A percentile compares a stretch with the other conserved stretches of the same genome.
Evolutionary conservation across 2,329 filamentous ascomycete genomes (phyloP).

Genomic region (Whalleya microplaca): DNA sequence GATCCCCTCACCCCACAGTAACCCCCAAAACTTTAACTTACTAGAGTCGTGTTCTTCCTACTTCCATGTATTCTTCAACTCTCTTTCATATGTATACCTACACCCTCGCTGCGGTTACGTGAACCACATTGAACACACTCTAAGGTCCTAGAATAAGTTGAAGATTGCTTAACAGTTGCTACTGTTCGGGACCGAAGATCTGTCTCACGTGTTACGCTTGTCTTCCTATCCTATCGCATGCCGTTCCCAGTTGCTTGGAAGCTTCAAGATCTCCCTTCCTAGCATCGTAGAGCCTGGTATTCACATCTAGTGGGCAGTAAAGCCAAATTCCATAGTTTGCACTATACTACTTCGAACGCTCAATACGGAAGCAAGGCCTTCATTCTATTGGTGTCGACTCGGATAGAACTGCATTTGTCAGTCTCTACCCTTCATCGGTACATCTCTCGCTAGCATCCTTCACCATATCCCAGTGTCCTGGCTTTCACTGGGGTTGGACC

Average conservation of each 20-base stretch:
- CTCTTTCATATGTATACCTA: neutral
- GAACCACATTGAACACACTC: neutral
- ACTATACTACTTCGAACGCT: no score
- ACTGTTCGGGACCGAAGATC: neutral
- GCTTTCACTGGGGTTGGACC: neutral
- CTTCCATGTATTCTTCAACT: neutral
- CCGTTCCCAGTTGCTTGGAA: neutral
- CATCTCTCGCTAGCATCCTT: neutral
- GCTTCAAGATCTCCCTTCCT: neutral
- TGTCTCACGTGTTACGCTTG: neutral
- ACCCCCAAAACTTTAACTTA: constrained; percentile 25
- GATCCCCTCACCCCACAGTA: constrained; percentile 11
- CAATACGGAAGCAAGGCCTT: no score
- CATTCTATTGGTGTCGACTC: no score
- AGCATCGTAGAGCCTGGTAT: neutral
- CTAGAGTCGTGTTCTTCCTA: no score
- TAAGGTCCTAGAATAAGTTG: neutral
- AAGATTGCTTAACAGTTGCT: neutral
- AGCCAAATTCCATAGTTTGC: neutral
- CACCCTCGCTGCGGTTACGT: neutral
- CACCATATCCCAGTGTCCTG: neutral
- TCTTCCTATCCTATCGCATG: neutral
- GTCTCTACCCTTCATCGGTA: no score
- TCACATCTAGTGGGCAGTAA: neutral
- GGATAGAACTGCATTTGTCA: no score